Base-by-base conservation (phyloP, 345 rosid species). In the Populus davidiana region DNA sequence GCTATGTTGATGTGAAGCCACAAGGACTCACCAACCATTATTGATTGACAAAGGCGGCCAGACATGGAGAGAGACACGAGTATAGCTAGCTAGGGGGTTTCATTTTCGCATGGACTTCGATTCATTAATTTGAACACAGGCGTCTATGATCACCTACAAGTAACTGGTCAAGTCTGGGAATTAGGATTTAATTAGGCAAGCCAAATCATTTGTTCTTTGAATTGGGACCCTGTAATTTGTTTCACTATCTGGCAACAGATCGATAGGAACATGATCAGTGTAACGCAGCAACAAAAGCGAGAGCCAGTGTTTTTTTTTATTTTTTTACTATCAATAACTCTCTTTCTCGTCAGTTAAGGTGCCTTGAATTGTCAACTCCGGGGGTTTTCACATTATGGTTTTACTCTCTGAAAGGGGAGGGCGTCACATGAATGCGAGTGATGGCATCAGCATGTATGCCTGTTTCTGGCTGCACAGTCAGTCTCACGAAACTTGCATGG, bases 1-100 rank as follows among this genome's bases (percentile, higher is more conserved):
- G 79, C 20, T 80, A 70, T 35, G 78, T 73, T 74, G 82, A 82
- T 62, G 70, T 78, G 25, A 77, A 76, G 59, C 72, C 74, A 47
- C 77, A 52, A 71, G 76, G 76, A 73, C 54, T 13, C 4, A 12
- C 38, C 67, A 67, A 75, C 61, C 43, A 50, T 1, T 71, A 52
- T 71, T 52, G 39, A 52, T 33, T 33, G 35, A 33, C 25, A 29
- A 8, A 18, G n/a, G 41, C 23, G 35, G 35, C 49, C 47, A 18
- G 35, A 63, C 27, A 29, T 5, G 35, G 36, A 63, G 11, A 27
- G 67, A 12, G 67, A 12, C 35, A 54, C 61, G 12, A 63, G 29
- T 11, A 63, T 63, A 63, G 16, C 29, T 12, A 14, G 61, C 61
- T 8, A 20, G 5, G 35, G 35, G 29, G 52, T 69, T 69, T 68